These are phyloP conservation scores for Thalassiosira hispida DNA, from an alignment of 352 stramenopile species.

Conservation along the genomic window DNA sequence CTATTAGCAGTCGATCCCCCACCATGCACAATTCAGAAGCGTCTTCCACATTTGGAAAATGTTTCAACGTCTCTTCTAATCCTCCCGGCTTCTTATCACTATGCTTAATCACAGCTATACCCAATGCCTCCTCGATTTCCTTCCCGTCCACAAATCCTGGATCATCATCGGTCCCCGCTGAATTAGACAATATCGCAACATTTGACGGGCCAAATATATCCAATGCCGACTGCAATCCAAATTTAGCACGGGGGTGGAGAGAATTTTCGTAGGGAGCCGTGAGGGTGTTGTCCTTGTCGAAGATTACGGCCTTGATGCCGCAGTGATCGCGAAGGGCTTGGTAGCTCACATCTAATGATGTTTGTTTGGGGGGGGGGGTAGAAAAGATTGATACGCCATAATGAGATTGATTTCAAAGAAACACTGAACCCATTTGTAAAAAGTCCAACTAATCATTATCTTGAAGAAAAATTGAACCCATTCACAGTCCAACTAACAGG, in stretches of 20 bases:
- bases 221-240: constrained; percentile 69
- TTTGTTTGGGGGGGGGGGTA: not conserved
- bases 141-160: constrained; percentile 85
- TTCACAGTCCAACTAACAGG: too few species aligned
- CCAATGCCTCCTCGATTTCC: constrained; percentile 87
- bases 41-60: constrained; percentile 87
- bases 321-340: constrained; percentile 69
- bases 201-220: constrained; percentile 89
- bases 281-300: constrained; percentile 98
- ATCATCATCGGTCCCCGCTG: constrained; percentile 92
- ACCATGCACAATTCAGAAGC: constrained; percentile 92
- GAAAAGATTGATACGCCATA: not conserved
- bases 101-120: constrained; percentile 90
- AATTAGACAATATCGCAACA: constrained; percentile 96
- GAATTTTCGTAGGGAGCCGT: constrained; percentile 90
- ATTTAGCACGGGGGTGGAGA: constrained; percentile 86
- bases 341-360: constrained; percentile 76
- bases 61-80: constrained; percentile 87
- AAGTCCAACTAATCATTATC: not conserved
- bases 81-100: constrained; percentile 93
- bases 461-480: not conserved
- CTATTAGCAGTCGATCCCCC: constrained; percentile 95
- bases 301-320: constrained; percentile 92
- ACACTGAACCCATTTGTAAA: not conserved
- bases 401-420: constrained; percentile 8